These are phyloP conservation scores for Penicillium cataractarum DNA, from an alignment of 495 filamentous ascomycete genomes.

Conservation along the genomic window DNA sequence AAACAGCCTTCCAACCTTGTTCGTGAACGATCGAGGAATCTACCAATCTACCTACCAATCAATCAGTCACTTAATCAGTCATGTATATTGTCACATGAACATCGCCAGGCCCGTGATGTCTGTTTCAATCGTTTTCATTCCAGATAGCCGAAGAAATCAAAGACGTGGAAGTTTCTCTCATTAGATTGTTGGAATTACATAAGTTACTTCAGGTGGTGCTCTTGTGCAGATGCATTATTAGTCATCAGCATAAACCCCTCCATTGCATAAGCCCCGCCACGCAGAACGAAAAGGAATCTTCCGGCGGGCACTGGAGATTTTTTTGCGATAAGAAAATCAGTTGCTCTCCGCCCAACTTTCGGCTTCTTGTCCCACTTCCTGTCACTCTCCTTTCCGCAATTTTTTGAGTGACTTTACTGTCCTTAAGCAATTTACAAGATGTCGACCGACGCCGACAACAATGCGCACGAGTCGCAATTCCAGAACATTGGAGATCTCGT, in stretches of 20 bases:
- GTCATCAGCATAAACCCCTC: conserved; percentile 30
- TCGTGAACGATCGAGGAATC: too few species aligned
- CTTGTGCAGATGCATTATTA: conserved; percentile 9
- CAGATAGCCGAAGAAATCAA: neutral
- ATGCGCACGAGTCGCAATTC: conserved; percentile 41
- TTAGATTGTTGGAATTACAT: too few species aligned
- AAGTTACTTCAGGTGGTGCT: too few species aligned
- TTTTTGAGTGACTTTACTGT: neutral
- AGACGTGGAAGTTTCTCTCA: too few species aligned
- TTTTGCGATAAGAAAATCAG: conserved; percentile 27
- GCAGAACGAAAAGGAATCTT: conserved; percentile 48
- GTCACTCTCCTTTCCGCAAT: neutral
- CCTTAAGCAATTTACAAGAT: conserved; percentile 27
- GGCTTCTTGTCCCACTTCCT: neutral
- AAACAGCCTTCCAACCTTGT: too few species aligned
- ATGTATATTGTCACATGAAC: too few species aligned
- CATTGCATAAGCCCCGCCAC: conserved; percentile 35
- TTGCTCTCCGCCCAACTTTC: conserved; percentile 9
- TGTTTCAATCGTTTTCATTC: neutral
- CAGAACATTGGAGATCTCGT: conserved; percentile 49
- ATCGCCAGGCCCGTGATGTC: neutral
- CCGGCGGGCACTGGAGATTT: conserved; percentile 34
- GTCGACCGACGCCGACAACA: conserved; percentile 35
- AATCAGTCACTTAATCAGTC: neutral
- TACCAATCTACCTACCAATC: neutral